phyloP scores from a whole-genome alignment of 2,329 filamentous ascomycete species.

The Hypoxylon sp. region DNA sequence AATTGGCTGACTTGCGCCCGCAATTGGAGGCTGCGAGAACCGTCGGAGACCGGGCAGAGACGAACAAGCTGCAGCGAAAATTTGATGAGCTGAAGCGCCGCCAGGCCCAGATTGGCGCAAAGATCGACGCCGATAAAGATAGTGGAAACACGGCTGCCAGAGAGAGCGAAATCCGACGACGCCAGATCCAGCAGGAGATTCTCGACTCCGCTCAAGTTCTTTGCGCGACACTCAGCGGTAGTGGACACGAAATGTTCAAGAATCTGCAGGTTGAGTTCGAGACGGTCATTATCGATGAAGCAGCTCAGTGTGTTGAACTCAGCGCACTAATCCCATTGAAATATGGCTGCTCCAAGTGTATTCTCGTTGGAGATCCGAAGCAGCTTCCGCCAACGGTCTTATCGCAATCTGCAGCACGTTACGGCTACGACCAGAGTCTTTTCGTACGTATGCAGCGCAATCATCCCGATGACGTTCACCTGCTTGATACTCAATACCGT shows the following conservation, averaged over 20 bases:
- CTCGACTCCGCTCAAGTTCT: slow-evolving; percentile 92
- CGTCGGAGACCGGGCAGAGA: slow-evolving; percentile 63
- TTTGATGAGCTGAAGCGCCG: slow-evolving; percentile 84
- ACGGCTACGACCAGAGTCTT: slow-evolving; percentile 96
- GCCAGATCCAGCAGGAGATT: slow-evolving; percentile 89
- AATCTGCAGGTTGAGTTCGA: slow-evolving; percentile 96
- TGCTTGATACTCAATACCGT: slow-evolving; percentile 97
- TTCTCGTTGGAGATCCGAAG: slow-evolving; percentile 97
- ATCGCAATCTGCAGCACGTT: slow-evolving; percentile 90
- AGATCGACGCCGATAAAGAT: slow-evolving; percentile 90
- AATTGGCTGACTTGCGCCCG: slow-evolving; percentile 78
- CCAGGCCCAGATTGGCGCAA: slow-evolving; percentile 81
- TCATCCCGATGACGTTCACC: slow-evolving; percentile 86
- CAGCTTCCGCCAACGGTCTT: slow-evolving; percentile 96
- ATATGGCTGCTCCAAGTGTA: slow-evolving; percentile 96
- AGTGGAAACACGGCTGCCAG: slow-evolving; percentile 85
- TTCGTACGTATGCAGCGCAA: slow-evolving; percentile 99
- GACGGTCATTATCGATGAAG: slow-evolving; percentile 98
- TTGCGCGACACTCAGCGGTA: slow-evolving; percentile 94
- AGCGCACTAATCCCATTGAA: slow-evolving; percentile 97
- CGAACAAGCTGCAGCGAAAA: slow-evolving; percentile 77
- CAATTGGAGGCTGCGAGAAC: slow-evolving; percentile 77
- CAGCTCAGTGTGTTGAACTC: slow-evolving; percentile 97
- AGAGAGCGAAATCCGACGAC: slow-evolving; percentile 87
- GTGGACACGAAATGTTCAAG: slow-evolving; percentile 97